Percentiles rank a stretch among this genome's conserved stretches.
phyloP scores from a whole-genome alignment of 1,284 basidiomycete species.

The Apiotrichum domesticum region DNA sequence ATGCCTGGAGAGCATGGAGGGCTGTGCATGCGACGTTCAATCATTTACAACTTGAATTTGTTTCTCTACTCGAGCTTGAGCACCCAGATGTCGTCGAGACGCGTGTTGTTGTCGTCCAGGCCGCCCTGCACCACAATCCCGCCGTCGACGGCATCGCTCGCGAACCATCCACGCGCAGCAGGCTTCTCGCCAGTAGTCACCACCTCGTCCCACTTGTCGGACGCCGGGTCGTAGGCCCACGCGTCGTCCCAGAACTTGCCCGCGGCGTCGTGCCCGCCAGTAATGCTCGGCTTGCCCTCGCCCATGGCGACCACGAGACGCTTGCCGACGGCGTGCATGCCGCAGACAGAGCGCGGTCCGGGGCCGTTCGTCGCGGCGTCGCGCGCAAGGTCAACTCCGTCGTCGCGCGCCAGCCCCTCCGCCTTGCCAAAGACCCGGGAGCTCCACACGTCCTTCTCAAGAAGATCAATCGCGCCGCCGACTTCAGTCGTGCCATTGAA shows the following conservation, averaged over 20 bases:
- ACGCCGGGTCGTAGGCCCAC: constrained; percentile 20
- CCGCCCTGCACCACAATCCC: constrained; percentile 39
- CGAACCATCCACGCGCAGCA: constrained; percentile 41
- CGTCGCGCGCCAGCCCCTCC: constrained; percentile 14
- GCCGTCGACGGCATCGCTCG: constrained; percentile 15
- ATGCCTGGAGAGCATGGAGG: no score
- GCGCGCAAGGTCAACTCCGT: not conserved
- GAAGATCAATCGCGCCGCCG: constrained; percentile 24
- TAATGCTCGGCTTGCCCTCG: constrained; percentile 29
- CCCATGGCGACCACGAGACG: constrained; percentile 19
- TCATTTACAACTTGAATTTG: no score
- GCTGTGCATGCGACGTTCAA: no score
- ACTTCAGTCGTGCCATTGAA: constrained; percentile 31
- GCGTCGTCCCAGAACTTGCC: constrained; percentile 34
- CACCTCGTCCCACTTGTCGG: constrained; percentile 18
- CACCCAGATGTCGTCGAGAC: constrained; percentile 38
- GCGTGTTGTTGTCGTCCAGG: constrained; percentile 34
- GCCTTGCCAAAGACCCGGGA: constrained; percentile 6
- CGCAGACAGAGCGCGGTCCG: constrained; percentile 22
- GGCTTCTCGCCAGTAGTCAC: constrained; percentile 11
- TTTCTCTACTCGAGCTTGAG: constrained; percentile 5
- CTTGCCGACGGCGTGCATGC: constrained; percentile 15
- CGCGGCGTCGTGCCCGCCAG: constrained; percentile 31
- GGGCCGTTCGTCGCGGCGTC: constrained; percentile 7
- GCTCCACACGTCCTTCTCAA: constrained; percentile 4